Percentiles rank a stretch among this genome's conserved stretches.
phyloP scores from a whole-genome alignment of 352 stramenopile genomes.

The Globisporangium yorkense region DNA sequence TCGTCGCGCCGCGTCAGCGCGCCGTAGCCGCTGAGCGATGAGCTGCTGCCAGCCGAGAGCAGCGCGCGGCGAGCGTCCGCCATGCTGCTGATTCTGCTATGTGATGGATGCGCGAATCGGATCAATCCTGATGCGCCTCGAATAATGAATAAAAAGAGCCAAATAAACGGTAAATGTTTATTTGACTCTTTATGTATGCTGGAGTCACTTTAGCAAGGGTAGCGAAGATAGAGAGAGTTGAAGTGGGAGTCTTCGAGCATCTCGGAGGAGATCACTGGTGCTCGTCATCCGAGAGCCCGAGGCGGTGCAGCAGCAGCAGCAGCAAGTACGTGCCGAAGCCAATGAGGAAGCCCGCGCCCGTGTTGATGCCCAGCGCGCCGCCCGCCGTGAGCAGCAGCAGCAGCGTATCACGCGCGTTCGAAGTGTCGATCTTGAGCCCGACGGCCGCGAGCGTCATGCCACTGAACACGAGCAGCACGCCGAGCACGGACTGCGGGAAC shows the following conservation, averaged over 20 bases:
- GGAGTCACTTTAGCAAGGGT: too few relatives aligned
- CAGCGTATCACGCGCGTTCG: slow-evolving; percentile 26
- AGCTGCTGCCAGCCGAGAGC: slow-evolving; percentile 24
- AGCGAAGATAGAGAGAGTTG: too few relatives aligned
- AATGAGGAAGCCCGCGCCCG: slow-evolving; percentile 49
- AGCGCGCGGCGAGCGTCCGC: slow-evolving; percentile 8
- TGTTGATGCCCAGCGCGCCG: slow-evolving; percentile 45
- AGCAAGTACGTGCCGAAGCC: slow-evolving; percentile 30
- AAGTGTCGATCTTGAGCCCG: slow-evolving; percentile 42
- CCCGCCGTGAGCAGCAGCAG: slow-evolving; percentile 37
- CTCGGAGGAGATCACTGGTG: background rate
- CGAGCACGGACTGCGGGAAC: slow-evolving; percentile 50
- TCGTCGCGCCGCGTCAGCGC: slow-evolving; percentile 14
- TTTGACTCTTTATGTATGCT: too few relatives aligned
- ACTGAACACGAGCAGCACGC: slow-evolving; percentile 56
- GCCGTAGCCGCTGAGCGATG: slow-evolving; percentile 26
- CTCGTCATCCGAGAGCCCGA: slow-evolving; percentile 1
- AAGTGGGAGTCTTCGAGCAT: too few relatives aligned
- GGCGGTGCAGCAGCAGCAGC: slow-evolving; percentile 18
- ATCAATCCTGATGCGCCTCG: too few relatives aligned
- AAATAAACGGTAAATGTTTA: too few relatives aligned
- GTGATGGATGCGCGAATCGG: too few relatives aligned
- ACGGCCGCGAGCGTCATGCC: slow-evolving; percentile 43
- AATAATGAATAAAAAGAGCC: too few relatives aligned
- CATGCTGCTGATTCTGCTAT: background rate